A percentile compares a stretch with the other conserved stretches of the same genome.
These are phyloP conservation scores for Apiotrichum gamsii DNA, from an alignment of 1,284 basidiomycete genomes.

Conservation along the genomic window DNA sequence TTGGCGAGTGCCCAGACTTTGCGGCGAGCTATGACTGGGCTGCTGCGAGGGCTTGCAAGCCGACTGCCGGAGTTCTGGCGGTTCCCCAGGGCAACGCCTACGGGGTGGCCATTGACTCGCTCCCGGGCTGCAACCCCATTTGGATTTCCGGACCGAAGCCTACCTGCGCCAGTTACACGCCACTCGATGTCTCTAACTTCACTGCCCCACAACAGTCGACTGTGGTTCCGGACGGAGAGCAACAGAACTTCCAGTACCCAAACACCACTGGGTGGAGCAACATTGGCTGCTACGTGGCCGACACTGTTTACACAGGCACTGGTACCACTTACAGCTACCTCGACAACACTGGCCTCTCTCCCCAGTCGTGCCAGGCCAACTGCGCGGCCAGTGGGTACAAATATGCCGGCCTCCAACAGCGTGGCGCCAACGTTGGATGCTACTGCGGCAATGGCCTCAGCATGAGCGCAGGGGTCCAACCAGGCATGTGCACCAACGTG, in stretches of 20 bases:
- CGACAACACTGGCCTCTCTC: constrained; percentile 7
- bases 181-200: constrained; percentile 22
- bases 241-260: constrained; percentile 7
- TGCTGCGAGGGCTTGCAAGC: constrained; percentile 23
- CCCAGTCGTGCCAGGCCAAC: constrained; percentile 8
- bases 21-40: constrained; percentile 18
- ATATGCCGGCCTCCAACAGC: constrained; percentile 5
- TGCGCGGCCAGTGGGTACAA: constrained; percentile 15
- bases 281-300: constrained; percentile 19
- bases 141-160: constrained; percentile 28
- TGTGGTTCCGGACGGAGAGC: constrained; percentile 9
- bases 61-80: constrained; percentile 22
- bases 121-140: constrained; percentile 31
- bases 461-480: constrained; percentile 10
- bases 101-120: constrained; percentile 2
- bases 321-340: neutral
- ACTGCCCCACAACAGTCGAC: constrained; percentile 20
- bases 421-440: constrained; percentile 10
- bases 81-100: constrained; percentile 26
- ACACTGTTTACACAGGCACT: neutral
- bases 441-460: constrained; percentile 22
- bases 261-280: constrained; percentile 27
- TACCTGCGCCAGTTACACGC: constrained; percentile 15
- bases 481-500: constrained; percentile 20
- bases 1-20: constrained; percentile 25